phyloP scores from a whole-genome alignment of 805 yeast species.

The Cyberlindnera mississippiensis region DNA sequence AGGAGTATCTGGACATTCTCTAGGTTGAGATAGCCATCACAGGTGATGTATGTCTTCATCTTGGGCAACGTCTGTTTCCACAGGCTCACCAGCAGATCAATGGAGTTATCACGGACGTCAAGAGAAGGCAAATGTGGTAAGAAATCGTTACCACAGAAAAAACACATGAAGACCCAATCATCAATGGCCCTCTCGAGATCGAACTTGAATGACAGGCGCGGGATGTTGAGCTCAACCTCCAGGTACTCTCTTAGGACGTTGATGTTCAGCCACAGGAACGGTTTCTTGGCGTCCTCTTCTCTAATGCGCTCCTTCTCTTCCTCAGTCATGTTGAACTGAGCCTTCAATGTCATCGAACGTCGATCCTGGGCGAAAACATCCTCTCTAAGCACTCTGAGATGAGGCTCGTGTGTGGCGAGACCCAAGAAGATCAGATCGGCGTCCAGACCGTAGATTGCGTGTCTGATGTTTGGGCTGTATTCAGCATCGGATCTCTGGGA shows the following conservation, averaged over 20 bases:
- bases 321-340: conserved; percentile 54
- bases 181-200: conserved; percentile 95
- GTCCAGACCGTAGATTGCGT: conserved; percentile 94
- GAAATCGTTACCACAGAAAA: conserved; percentile 98
- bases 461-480: conserved; percentile 90
- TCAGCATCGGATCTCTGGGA: conserved; percentile 83
- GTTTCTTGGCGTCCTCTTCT: conserved; percentile 50
- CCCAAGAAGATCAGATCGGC: conserved; percentile 97
- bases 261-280: conserved; percentile 92
- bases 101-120: conserved; percentile 92
- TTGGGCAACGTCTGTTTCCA: conserved; percentile 76
- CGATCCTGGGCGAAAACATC: conserved; percentile 81
- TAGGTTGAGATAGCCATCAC: conserved; percentile 81
- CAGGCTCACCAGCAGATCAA: conserved; percentile 71
- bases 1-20: conserved; percentile 72
- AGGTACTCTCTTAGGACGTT: conserved; percentile 85
- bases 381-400: conserved; percentile 88
- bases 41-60: conserved; percentile 75
- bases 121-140: conserved; percentile 92
- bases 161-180: conserved; percentile 99
- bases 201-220: conserved; percentile 65
- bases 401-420: conserved; percentile 97
- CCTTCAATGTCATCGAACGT: conserved; percentile 40
- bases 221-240: conserved; percentile 72
- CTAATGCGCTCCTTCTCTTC: conserved; percentile 42